Evolutionary conservation across 1,284 basidiomycete genomes (phyloP).

Genomic region (Sphagnurus paluster): DNA sequence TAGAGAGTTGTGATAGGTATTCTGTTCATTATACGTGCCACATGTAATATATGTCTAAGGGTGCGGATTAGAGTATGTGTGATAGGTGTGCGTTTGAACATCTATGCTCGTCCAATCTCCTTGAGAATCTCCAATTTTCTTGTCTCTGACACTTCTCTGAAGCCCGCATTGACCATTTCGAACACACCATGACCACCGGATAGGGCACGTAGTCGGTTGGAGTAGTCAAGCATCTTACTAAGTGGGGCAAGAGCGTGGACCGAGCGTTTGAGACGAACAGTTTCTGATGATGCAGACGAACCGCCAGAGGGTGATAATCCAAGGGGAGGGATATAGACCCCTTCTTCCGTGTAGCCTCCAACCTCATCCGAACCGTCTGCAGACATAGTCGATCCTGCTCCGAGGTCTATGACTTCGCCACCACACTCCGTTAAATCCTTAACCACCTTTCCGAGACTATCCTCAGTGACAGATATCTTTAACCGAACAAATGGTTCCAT

Average conservation of each 20-base stretch:
- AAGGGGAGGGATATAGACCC: constrained; percentile 71
- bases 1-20: constrained; percentile 47
- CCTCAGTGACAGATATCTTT: constrained; percentile 65
- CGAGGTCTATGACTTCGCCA: constrained; percentile 71
- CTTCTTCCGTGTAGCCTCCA: constrained; percentile 53
- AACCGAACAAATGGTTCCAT: constrained; percentile 75
- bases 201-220: constrained; percentile 73
- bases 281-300: constrained; percentile 25
- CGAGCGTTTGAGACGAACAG: constrained; percentile 52
- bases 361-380: constrained; percentile 45
- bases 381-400: constrained; percentile 37
- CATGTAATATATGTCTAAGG: constrained; percentile 6
- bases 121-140: constrained; percentile 68
- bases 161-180: constrained; percentile 78
- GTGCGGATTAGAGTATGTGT: constrained; percentile 7
- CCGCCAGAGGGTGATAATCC: constrained; percentile 68
- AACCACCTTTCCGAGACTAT: constrained; percentile 69
- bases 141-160: constrained; percentile 58
- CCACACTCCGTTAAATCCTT: constrained; percentile 77
- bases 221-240: constrained; percentile 80
- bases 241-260: constrained; percentile 74
- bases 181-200: constrained; percentile 83
- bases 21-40: constrained; percentile 1
- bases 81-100: constrained; percentile 11
- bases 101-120: constrained; percentile 73